Conservation (phyloP, 2,329 filamentous ascomycete genomes). For the Taxawa tesnikishii region DNA sequence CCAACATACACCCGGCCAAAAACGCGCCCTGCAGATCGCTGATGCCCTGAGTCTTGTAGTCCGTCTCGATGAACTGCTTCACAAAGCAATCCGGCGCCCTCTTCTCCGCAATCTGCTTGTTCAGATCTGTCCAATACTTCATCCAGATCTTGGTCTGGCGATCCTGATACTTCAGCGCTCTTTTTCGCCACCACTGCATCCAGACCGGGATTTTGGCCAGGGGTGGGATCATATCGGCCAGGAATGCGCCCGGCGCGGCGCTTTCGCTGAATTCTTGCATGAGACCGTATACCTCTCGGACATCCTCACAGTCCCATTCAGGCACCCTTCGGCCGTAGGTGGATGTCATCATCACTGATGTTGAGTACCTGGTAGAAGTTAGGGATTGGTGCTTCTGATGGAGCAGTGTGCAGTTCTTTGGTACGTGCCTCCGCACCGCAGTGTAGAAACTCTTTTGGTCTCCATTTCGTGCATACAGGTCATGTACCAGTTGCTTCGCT, state of each 20-base stretch:
- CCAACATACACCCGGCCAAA: slow-evolving; percentile 17
- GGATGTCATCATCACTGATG: slow-evolving; percentile 24
- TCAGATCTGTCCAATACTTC: slow-evolving; percentile 17
- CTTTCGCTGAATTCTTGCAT: slow-evolving; percentile 21
- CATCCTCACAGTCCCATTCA: slow-evolving; percentile 20
- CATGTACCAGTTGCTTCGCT: slow-evolving; percentile 30
- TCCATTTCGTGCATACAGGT: slow-evolving; percentile 24
- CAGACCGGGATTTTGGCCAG: slow-evolving; percentile 15
- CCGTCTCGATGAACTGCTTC: slow-evolving; percentile 20
- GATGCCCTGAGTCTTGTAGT: slow-evolving; percentile 25
- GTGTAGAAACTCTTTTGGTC: slow-evolving; percentile 12
- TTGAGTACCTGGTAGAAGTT: too few species aligned
- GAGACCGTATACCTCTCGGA: slow-evolving; percentile 20
- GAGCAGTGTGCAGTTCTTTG: too few species aligned
- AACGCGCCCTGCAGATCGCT: slow-evolving; percentile 22
- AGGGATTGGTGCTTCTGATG: too few species aligned
- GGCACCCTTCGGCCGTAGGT: slow-evolving; percentile 21
- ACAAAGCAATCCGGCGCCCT: slow-evolving; percentile 23
- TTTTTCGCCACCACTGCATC: slow-evolving; percentile 20
- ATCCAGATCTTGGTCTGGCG: slow-evolving; percentile 22
- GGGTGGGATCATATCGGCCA: slow-evolving; percentile 20
- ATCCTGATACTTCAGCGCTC: slow-evolving; percentile 16
- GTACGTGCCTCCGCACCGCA: slow-evolving; percentile 12
- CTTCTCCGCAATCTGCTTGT: slow-evolving; percentile 19
- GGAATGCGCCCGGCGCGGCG: slow-evolving; percentile 17